Evolutionary conservation across 257 asterid species (phyloP).

Genomic region (Cordia subcordata): DNA sequence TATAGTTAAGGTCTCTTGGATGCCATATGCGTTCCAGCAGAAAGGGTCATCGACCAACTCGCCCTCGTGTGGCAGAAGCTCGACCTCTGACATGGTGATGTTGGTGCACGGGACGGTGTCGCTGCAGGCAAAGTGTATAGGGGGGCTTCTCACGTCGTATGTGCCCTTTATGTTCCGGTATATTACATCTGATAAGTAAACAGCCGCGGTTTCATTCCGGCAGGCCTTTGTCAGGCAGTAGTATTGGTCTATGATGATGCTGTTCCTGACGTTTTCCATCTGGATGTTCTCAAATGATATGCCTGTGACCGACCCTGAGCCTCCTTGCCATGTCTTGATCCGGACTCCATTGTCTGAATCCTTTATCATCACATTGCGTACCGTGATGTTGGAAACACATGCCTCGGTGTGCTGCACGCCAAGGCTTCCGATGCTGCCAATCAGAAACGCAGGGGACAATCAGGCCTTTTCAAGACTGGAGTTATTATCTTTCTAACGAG

Average conservation of each 20-base stretch:
- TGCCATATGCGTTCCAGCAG: conserved; percentile 93
- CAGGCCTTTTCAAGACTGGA: neutral
- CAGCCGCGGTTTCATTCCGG: conserved; percentile 76
- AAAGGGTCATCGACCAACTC: conserved; percentile 86
- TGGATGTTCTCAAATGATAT: conserved; percentile 75
- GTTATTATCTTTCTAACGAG: no score
- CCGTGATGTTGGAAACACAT: conserved; percentile 79
- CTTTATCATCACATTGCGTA: conserved; percentile 54
- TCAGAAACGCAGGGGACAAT: neutral
- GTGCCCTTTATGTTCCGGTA: conserved; percentile 85
- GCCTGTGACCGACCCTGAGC: conserved; percentile 76
- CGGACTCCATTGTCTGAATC: conserved; percentile 83
- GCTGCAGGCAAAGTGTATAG: conserved; percentile 94
- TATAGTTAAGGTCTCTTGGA: conserved; percentile 78
- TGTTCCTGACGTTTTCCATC: conserved; percentile 84
- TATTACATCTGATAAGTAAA: conserved; percentile 52
- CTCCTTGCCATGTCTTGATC: conserved; percentile 99
- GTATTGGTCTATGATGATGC: conserved; percentile 86
- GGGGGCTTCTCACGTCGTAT: conserved; percentile 77
- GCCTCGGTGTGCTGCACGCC: conserved; percentile 80
- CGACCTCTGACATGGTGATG: conserved; percentile 93
- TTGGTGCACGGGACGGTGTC: conserved; percentile 83
- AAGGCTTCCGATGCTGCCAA: conserved; percentile 85
- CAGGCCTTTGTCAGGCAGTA: conserved; percentile 81
- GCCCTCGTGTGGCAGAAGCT: conserved; percentile 74